Evolutionary conservation across 768 basidiomycete species (phyloP).

Genomic region (Lactifluus volemus): DNA sequence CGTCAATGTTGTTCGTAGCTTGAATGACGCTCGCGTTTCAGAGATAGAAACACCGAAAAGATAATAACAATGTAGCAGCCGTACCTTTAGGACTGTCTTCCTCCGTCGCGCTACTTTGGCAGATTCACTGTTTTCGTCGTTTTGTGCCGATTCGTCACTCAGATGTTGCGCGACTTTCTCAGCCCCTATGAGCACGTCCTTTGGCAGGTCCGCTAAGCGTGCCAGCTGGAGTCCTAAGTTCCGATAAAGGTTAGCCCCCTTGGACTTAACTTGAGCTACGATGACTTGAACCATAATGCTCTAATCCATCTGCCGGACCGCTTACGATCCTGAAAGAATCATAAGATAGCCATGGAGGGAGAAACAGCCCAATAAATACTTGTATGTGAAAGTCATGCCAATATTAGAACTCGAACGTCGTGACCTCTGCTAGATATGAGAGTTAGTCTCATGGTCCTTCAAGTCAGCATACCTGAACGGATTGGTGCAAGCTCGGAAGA

Average conservation of each 20-base stretch:
- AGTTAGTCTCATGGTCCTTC: too few relatives aligned
- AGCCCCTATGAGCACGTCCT: conserved; percentile 55
- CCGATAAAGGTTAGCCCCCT: neutral
- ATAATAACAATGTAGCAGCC: neutral
- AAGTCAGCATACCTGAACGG: conserved; percentile 22
- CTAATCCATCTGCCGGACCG: conserved; percentile 49
- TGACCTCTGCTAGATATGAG: conserved; percentile 35
- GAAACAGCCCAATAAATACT: conserved; percentile 30
- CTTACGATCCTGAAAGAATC: conserved; percentile 53
- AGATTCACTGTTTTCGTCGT: conserved; percentile 54
- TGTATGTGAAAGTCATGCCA: conserved; percentile 73
- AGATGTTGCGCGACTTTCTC: conserved; percentile 53
- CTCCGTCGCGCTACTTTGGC: conserved; percentile 51
- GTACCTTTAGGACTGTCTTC: conserved; percentile 61
- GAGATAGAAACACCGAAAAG: neutral
- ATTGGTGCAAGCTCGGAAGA: conserved; percentile 61
- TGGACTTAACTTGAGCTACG: neutral
- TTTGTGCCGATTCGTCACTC: conserved; percentile 44
- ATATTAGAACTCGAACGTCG: conserved; percentile 47
- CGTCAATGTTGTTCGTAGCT: conserved; percentile 67
- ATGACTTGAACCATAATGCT: conserved; percentile 60
- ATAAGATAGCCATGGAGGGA: neutral
- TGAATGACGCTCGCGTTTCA: neutral
- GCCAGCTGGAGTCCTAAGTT: conserved; percentile 78
- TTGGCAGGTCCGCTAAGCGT: conserved; percentile 76